These are phyloP conservation scores for Aeminium ludgeri DNA, from an alignment of 495 filamentous ascomycete species.

Conservation along the genomic window DNA sequence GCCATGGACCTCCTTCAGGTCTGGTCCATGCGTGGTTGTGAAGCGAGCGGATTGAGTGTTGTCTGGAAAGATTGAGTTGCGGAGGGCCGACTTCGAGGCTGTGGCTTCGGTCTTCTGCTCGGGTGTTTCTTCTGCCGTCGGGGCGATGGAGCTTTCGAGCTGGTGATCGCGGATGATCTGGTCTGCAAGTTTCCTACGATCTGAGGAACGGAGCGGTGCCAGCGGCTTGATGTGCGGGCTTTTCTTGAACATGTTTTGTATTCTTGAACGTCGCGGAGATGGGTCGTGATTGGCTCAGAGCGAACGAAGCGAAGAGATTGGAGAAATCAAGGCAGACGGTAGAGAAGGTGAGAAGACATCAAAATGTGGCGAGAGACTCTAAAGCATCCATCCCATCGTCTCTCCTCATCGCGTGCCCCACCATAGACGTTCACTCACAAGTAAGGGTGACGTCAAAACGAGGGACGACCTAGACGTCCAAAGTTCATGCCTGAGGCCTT, in stretches of 20 bases:
- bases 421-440: no score
- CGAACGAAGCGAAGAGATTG: no score
- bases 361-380: no score
- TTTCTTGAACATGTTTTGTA: conserved; percentile 53
- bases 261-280: no score
- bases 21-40: conserved; percentile 49
- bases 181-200: conserved; percentile 53
- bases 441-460: no score
- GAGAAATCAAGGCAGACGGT: no score
- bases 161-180: conserved; percentile 49
- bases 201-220: conserved; percentile 51
- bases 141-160: conserved; percentile 29
- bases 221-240: conserved; percentile 64
- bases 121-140: conserved; percentile 23
- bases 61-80: conserved; percentile 50
- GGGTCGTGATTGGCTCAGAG: neutral
- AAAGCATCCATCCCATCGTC: no score
- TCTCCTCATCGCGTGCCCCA: no score
- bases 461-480: no score
- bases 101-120: conserved; percentile 28
- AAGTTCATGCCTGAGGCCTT: no score
- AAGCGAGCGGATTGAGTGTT: conserved; percentile 48
- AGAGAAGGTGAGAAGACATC: no score
- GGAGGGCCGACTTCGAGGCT: conserved; percentile 34
- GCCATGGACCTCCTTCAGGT: conserved; percentile 46